Evolutionary conservation across 345 rosid genomes (phyloP), one percentile per base, ranked within the genome.

Genomic region (Gossypioides kirkii): DNA sequence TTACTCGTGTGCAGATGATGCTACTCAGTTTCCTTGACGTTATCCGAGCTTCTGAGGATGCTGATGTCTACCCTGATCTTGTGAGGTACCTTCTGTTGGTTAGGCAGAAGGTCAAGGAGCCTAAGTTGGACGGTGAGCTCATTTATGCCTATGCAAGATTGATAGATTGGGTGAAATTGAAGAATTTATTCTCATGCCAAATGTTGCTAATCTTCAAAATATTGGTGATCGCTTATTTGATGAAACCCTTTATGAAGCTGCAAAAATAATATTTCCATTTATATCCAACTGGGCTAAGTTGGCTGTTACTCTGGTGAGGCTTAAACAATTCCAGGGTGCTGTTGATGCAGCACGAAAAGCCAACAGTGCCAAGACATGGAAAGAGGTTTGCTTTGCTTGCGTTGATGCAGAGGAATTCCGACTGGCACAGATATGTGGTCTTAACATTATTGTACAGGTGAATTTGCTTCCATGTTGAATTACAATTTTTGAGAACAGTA

Each of bases 291-390:
- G 97, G 99, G 98, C 94, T 69, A 92, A 95, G 82, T 83, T 95
- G 88, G 97, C 98, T 11, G 82, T 84, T 79, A 92, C 99, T 4
- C 92, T 95, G 70, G 98, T 92, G 76, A 92, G 88, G 87, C 85
- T 95, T 80, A 84, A 87, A 74, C 98, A 95, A 80, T 95, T 92
- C 82, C 99, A 95, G 83, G 90, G 93, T 68, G 97, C 97, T 77
- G 99, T 95, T 78, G 99, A 95, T 76, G 99, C 99, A 41, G 98
- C 97, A 76, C 82, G 99, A 61, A 95, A 95, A 81, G 99, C 98
- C 58, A 92, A 92, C 87, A 92, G 98, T 77, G 96, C 96, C 42
- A 95, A 92, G 88, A 95, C 97, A 60, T 95, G 98, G 99, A 95
- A 92, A 82, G 97, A 91, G 83, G 98, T 91, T 73, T 94, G 98